Conservation (phyloP, 805 yeast genomes). For the Brettanomyces naardenensis region DNA sequence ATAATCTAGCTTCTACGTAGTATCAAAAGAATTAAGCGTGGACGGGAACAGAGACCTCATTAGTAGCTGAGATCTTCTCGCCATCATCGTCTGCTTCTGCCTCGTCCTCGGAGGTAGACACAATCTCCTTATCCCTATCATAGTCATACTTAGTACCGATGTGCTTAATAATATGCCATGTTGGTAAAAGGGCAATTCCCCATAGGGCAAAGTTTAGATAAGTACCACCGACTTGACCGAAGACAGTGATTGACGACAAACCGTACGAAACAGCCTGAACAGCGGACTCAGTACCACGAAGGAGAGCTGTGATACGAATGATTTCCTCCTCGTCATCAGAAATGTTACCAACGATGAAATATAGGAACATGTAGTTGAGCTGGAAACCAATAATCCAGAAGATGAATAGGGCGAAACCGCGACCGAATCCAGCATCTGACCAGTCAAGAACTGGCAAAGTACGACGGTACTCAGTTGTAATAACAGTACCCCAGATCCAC, state of each 20-base stretch:
- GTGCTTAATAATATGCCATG: slow-evolving; percentile 1
- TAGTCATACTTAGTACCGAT: slow-evolving; percentile 1
- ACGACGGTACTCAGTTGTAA: slow-evolving; percentile 2
- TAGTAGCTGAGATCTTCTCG: neutral
- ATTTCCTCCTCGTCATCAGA: slow-evolving; percentile 1
- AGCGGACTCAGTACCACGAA: slow-evolving; percentile 1
- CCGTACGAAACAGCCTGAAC: slow-evolving; percentile 1
- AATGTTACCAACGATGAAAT: neutral
- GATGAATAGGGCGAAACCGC: slow-evolving; percentile 6
- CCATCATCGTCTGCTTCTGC: neutral
- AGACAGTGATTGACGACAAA: neutral
- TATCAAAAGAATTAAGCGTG: no score
- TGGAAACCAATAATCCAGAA: slow-evolving; percentile 4
- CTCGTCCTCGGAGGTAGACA: neutral
- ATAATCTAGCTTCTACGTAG: no score
- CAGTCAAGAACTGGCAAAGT: slow-evolving; percentile 5
- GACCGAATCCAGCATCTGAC: slow-evolving; percentile 5
- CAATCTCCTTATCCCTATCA: neutral
- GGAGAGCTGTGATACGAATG: slow-evolving; percentile 1
- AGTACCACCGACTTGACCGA: slow-evolving; percentile 1
- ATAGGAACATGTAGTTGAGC: slow-evolving; percentile 1
- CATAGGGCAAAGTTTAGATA: neutral
- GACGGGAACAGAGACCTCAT: no score
- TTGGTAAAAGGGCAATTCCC: neutral
- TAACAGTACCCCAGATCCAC: slow-evolving; percentile 7